These are phyloP conservation scores for Thermothelomyces thermophilus DNA, from an alignment of 2,329 filamentous ascomycete genomes.

Conservation along the genomic window DNA sequence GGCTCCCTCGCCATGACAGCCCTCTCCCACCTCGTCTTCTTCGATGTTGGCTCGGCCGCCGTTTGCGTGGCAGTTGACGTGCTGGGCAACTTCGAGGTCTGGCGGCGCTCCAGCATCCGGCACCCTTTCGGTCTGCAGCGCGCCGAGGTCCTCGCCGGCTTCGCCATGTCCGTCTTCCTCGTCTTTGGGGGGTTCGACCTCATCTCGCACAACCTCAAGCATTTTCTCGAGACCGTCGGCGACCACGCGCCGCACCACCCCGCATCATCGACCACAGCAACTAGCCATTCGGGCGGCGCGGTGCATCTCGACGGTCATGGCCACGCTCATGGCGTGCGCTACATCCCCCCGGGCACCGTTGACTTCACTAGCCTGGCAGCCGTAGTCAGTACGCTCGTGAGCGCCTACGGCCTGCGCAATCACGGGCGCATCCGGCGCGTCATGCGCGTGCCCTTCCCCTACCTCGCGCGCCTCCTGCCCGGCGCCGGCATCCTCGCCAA, in stretches of 20 bases:
- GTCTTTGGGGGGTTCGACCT: conserved; percentile 97
- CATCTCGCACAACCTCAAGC: conserved; percentile 87
- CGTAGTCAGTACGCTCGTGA: conserved; percentile 75
- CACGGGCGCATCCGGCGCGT: conserved; percentile 87
- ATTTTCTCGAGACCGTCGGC: conserved; percentile 64
- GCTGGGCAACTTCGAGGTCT: conserved; percentile 93
- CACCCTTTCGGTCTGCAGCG: conserved; percentile 92
- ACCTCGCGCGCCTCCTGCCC: conserved; percentile 73
- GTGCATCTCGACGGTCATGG: conserved; percentile 31
- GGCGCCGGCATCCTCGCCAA: conserved; percentile 78
- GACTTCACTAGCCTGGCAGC: conserved; percentile 77
- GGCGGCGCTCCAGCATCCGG: conserved; percentile 84
- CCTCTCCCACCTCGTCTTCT: conserved; percentile 86
- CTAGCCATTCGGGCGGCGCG: neutral
- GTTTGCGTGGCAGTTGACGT: conserved; percentile 91
- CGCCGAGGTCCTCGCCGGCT: conserved; percentile 88
- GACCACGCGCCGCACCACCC: conserved; percentile 66
- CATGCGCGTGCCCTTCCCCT: conserved; percentile 61
- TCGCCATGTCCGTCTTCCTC: conserved; percentile 91
- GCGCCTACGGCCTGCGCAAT: conserved; percentile 80
- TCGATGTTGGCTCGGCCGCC: conserved; percentile 86
- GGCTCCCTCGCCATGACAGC: conserved; percentile 88
- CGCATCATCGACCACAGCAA: conserved; percentile 34
- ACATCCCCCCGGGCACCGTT: conserved; percentile 67
- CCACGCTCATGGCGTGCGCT: conserved; percentile 25